These are phyloP conservation scores for Saccharum hybrid DNA, from an alignment of 202 grass and related monocot species.

Conservation along the genomic window DNA sequence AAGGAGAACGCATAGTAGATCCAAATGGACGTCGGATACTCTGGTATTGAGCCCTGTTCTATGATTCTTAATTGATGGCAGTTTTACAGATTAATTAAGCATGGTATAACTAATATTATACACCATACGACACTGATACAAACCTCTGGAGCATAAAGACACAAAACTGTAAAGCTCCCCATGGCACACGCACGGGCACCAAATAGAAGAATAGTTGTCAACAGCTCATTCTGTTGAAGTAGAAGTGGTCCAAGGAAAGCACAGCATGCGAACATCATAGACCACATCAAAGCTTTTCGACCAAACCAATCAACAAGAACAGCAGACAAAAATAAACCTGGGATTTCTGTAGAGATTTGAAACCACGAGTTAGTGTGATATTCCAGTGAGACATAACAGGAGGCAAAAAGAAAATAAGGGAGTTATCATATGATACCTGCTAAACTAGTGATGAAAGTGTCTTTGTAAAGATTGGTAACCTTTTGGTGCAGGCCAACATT, in stretches of 20 bases:
- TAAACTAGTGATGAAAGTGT: slow-evolving; percentile 83
- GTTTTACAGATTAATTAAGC: slow-evolving; percentile 32
- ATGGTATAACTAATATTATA: neutral
- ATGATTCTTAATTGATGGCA: slow-evolving; percentile 2
- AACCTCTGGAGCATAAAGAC: slow-evolving; percentile 85
- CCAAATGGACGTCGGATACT: neutral
- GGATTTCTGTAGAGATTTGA: slow-evolving; percentile 59
- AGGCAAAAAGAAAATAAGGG: neutral
- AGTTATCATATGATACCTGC: slow-evolving; percentile 58
- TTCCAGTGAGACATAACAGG: neutral
- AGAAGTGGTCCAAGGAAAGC: slow-evolving; percentile 71
- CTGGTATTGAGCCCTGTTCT: neutral
- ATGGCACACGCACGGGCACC: slow-evolving; percentile 71
- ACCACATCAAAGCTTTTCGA: slow-evolving; percentile 76
- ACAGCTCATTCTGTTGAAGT: slow-evolving; percentile 59
- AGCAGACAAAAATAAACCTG: slow-evolving; percentile 72
- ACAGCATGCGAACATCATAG: slow-evolving; percentile 72
- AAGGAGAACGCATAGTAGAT: neutral
- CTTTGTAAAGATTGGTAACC: slow-evolving; percentile 63
- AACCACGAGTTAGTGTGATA: slow-evolving; percentile 16
- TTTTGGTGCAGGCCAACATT: slow-evolving; percentile 31
- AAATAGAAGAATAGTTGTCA: slow-evolving; percentile 75
- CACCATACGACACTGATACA: slow-evolving; percentile 7
- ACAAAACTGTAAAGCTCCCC: slow-evolving; percentile 71
- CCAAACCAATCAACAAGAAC: slow-evolving; percentile 74